Conservation (phyloP, 2,329 filamentous ascomycete genomes). For the Stromatinia cepivora region DNA sequence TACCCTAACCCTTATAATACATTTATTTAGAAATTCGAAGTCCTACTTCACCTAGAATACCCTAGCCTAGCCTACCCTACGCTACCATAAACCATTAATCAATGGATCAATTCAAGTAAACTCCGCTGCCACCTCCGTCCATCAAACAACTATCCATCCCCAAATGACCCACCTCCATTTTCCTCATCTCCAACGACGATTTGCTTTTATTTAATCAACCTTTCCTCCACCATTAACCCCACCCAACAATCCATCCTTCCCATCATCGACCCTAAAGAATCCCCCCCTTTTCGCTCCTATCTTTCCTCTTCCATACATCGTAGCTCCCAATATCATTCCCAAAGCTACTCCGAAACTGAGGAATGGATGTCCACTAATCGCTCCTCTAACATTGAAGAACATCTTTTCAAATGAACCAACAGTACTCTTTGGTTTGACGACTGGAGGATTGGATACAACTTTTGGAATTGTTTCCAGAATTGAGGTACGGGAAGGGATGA, state of each 20-base stretch:
- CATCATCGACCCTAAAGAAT: slow-evolving; percentile 61
- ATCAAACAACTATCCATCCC: neutral
- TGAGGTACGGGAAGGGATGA: slow-evolving; percentile 71
- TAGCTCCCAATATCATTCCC: slow-evolving; percentile 54
- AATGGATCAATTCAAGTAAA: slow-evolving; percentile 13
- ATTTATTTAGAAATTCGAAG: neutral
- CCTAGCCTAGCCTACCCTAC: slow-evolving; percentile 21
- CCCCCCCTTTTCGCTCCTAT: slow-evolving; percentile 53
- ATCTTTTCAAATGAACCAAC: slow-evolving; percentile 69
- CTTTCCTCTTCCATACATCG: slow-evolving; percentile 56
- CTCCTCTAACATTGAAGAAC: slow-evolving; percentile 64
- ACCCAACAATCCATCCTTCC: slow-evolving; percentile 64
- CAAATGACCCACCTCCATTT: neutral
- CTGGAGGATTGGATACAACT: slow-evolving; percentile 53
- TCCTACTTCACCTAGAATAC: slow-evolving; percentile 4
- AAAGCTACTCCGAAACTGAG: slow-evolving; percentile 58
- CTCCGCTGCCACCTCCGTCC: neutral
- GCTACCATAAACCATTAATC: slow-evolving; percentile 16
- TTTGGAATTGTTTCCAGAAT: slow-evolving; percentile 48
- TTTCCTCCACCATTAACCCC: slow-evolving; percentile 52
- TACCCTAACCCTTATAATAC: neutral
- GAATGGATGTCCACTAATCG: slow-evolving; percentile 60
- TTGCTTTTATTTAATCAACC: slow-evolving; percentile 47
- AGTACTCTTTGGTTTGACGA: slow-evolving; percentile 76
- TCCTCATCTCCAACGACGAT: neutral